Conservation (phyloP, 768 basidiomycete species). For the Lactarius sanguifluus region DNA sequence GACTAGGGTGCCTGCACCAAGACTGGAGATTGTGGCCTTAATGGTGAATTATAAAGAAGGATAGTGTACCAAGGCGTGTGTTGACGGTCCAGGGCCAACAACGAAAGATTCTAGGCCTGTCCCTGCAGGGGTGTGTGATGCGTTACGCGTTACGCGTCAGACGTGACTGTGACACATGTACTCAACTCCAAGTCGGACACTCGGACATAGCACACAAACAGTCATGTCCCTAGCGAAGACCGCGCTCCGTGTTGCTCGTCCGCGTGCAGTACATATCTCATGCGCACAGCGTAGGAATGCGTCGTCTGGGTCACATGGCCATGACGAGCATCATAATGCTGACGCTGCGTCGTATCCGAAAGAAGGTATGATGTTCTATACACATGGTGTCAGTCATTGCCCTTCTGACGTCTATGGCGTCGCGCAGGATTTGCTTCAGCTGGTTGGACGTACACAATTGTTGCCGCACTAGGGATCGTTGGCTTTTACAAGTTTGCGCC, state of each 20-base stretch:
- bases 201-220: neutral
- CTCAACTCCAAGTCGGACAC: neutral
- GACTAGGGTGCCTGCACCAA: conserved; percentile 26
- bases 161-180: conserved; percentile 6
- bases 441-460: conserved; percentile 65
- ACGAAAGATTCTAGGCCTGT: neutral
- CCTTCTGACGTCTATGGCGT: neutral
- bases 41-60: conserved; percentile 19
- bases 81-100: neutral
- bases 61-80: neutral
- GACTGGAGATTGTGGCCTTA: conserved; percentile 8
- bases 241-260: conserved; percentile 18
- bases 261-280: conserved; percentile 6
- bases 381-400: neutral
- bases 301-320: conserved; percentile 27
- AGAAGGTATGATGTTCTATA: conserved; percentile 53
- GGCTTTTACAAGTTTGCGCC: conserved; percentile 72
- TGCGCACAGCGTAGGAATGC: conserved; percentile 34
- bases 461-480: conserved; percentile 50
- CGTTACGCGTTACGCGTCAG: neutral
- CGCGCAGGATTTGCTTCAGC: conserved; percentile 58
- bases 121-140: no score
- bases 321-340: conserved; percentile 45
- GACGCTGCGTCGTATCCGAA: conserved; percentile 48
- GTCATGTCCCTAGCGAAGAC: conserved; percentile 28